Base-by-base conservation (phyloP, 2,329 filamentous ascomycete species). In the Aspergillus hiratsukae region DNA sequence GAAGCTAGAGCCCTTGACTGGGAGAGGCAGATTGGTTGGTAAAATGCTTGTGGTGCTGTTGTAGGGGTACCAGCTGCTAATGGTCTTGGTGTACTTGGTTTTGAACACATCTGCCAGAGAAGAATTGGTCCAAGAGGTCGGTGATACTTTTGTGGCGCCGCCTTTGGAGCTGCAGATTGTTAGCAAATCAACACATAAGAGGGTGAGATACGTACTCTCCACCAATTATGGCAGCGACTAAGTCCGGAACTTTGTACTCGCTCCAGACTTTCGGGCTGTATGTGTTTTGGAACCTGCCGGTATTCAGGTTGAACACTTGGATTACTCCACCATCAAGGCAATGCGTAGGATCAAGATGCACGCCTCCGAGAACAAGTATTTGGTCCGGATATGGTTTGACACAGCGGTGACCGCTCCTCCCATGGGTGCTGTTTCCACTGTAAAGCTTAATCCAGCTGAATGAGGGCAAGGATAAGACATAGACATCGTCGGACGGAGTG, bases 61-160 rank as follows among this genome's bases (percentile, higher is more conserved):
- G 21, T 46, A 46, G 0, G 87, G 86, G 64, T 84, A 89, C 66
- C 81, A 87, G 0, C 75, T 80, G 5, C 72, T 75, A 46, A 89
- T 81, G 62, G 75, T 72, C 7, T 76, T 80, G 3, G 81, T 73
- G 62, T 90, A 90, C 4, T 74, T 61, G 0, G 75, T 78, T 0
- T 70, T 72, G 58, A 90, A 89, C 19, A 89, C 69, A 4, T 67
- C 68, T 0, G 67, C 74, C 1, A 90, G 79, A 2, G 58, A 76
- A 57, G 65, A 65, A 53, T 72, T 77, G 51, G 75, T 77, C 81
- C 84, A 89, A 3, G 55, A 55, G 0, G 50, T 35, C 27, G 71
- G 71, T 2, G 60, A 54, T 1, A 56, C 61, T 3, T 50, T 61
- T 3, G 66, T 72, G 29, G 72, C 70, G 23, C 68, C 67, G 23